Conservation (phyloP, 2,329 filamentous ascomycete species). For the Ophiostoma piceae region DNA sequence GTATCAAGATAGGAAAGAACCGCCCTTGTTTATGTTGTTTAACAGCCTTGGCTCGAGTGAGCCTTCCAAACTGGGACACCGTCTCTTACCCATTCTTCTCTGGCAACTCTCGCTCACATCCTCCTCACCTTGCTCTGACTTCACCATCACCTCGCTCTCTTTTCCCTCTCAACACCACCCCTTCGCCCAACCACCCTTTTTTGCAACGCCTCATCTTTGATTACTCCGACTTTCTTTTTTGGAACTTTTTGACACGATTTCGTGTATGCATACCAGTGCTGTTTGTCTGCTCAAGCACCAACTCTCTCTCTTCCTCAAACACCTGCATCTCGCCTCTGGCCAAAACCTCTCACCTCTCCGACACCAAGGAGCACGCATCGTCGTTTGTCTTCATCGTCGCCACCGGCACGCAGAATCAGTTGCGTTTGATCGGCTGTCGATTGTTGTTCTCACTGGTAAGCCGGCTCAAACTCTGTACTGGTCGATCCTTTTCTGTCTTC, state of each 20-base stretch:
- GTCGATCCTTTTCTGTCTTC: neutral
- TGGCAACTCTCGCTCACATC: neutral
- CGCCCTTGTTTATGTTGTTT: slow-evolving; percentile 6
- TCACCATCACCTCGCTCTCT: neutral
- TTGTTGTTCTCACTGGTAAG: slow-evolving; percentile 3
- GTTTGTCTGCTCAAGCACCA: slow-evolving; percentile 10
- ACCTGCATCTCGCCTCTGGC: neutral
- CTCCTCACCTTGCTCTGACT: neutral
- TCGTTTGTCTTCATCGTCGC: neutral
- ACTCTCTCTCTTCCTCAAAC: neutral
- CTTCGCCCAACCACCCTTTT: neutral
- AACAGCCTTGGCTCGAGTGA: neutral
- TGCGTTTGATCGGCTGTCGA: neutral
- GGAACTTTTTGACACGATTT: slow-evolving; percentile 27
- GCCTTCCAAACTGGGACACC: neutral
- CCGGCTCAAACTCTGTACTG: neutral
- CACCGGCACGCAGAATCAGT: neutral
- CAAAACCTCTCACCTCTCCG: slow-evolving; percentile 15
- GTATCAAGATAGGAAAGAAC: neutral
- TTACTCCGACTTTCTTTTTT: slow-evolving; percentile 23
- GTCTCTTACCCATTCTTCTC: neutral
- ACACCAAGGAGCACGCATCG: neutral
- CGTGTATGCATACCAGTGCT: slow-evolving; percentile 25
- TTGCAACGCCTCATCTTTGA: slow-evolving; percentile 20
- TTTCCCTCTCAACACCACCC: neutral